phyloP scores from a whole-genome alignment of 108 stramenopile species.

The Nannochloropsis granulata region DNA sequence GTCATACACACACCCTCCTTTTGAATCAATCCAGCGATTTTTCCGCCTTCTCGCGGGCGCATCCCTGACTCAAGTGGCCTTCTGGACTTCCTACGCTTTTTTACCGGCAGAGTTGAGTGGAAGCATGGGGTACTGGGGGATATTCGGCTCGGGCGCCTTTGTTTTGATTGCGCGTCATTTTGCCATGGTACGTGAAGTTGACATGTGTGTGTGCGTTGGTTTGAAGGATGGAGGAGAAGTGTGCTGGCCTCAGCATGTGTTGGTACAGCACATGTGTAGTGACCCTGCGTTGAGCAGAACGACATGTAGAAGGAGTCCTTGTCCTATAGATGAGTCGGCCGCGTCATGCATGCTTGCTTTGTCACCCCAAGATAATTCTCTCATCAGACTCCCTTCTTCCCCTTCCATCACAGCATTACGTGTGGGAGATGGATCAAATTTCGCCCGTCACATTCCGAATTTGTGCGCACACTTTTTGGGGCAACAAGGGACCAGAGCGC shows the following conservation, averaged over 20 bases:
- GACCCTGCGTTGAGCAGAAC: no score
- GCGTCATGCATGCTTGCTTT: neutral
- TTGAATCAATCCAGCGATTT: neutral
- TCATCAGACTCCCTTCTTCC: neutral
- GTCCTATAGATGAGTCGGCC: no score
- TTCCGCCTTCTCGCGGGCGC: neutral
- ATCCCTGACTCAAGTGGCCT: neutral
- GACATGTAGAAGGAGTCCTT: no score
- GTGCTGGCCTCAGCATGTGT: no score
- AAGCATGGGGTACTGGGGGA: neutral
- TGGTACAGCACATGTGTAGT: no score
- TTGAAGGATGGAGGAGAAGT: no score
- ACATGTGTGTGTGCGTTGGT: no score
- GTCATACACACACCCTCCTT: neutral
- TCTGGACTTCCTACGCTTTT: neutral
- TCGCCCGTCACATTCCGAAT: neutral
- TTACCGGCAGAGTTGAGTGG: neutral
- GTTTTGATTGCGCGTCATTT: neutral
- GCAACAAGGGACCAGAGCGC: neutral
- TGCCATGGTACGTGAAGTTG: neutral
- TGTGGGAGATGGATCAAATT: neutral
- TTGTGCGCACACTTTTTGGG: neutral
- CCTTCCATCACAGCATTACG: neutral
- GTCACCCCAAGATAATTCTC: neutral
- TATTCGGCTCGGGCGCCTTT: neutral